Base-by-base conservation (phyloP, 371 early-diverging fungal genomes). In the Mucor saturninus region DNA sequence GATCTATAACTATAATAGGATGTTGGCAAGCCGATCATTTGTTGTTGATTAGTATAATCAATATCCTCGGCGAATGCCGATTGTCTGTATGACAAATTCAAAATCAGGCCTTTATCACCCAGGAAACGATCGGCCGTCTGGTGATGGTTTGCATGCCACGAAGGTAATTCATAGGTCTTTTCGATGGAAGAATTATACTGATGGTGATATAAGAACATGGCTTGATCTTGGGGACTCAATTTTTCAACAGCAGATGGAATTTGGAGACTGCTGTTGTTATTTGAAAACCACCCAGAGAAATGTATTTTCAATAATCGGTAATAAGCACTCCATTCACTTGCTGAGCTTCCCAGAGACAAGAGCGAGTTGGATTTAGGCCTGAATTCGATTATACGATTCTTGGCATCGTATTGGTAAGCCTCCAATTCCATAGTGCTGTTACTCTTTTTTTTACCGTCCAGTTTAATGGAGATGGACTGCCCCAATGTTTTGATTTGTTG, bases 321-420 rank as follows among this genome's bases (percentile, higher is more conserved):
- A 48, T 69, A 73, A 10, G 64, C 64, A 26, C 65, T 62, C 65
- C 74, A 71, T 26, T 58, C 37, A 3, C 15, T 50, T 14, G 49
- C 61, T 0, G 45, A 38, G n/a, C 60, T 60, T 6, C 56, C 56
- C 14, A 68, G 49, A 13, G 69, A 60, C 3, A 65, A 10, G 3
- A 35, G 14, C 9, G 51, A 42, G 5, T 45, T 38, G 1, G 7
- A 31, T 8, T 4, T 11, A 37, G 78, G 76, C 10, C 65, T 60
- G 49, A 80, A 80, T 62, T 80, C 81, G 58, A 80, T 67, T 9
- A 76, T 65, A n/a, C 68, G 64, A 32, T 80, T 72, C 35, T 53
- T 48, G 9, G 52, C 30, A 52, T 80, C 81, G 43, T 74, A 80
- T 21, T 54, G 11, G 13, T 58, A 59, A 2, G 71, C 68, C 5